Evolutionary conservation across 306 rosid species (phyloP), one percentile per base, ranked within the genome.

Genomic region (Trifolium fragiferum): DNA sequence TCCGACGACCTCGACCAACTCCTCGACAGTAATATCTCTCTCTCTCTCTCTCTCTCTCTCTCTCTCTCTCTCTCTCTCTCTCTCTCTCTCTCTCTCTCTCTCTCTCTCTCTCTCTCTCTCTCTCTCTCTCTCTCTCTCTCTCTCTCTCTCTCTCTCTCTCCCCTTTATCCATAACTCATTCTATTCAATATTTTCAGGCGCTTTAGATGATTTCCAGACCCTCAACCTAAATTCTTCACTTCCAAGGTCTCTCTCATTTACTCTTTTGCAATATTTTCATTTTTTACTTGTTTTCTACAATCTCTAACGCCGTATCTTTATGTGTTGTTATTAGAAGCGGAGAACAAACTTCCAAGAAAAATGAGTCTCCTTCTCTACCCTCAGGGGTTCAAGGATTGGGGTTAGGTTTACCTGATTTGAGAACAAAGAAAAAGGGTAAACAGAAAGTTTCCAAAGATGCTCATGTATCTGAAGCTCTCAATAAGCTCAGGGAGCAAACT

Each of bases 161-260:
- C n/a, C n/a, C n/a, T n/a, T n/a, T n/a, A n/a, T n/a, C n/a, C n/a
- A n/a, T n/a, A 72, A 49, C 19, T 66, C 15, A 0, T 38, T 46
- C n/a, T 14, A 15, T 65, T 82, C 53, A 50, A 72, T 11, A 14
- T 75, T 79, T 75, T 77, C 89, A 93, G 98, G 98, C 85, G 97
- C 98, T 65, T 89, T 94, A 80, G 97, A 94, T 74, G 97, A 94
- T 84, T 94, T 94, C 76, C 89, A 91, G 44, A 84, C 64, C 82
- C 86, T 94, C 77, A 82, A 93, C 83, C 88, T 89, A 38, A 87
- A 75, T 47, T 77, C 89, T 63, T 72, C 86, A 19, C 25, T 55
- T 67, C 76, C 82, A 47, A 87, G 98, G 97, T 90, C 0, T 20
- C 50, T 49, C 8, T 57, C 25, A 88, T 1, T 15, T 44, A 25